These are phyloP conservation scores for Babesia ovis DNA, from an alignment of 169 alveolate genomes.

Conservation along the genomic window DNA sequence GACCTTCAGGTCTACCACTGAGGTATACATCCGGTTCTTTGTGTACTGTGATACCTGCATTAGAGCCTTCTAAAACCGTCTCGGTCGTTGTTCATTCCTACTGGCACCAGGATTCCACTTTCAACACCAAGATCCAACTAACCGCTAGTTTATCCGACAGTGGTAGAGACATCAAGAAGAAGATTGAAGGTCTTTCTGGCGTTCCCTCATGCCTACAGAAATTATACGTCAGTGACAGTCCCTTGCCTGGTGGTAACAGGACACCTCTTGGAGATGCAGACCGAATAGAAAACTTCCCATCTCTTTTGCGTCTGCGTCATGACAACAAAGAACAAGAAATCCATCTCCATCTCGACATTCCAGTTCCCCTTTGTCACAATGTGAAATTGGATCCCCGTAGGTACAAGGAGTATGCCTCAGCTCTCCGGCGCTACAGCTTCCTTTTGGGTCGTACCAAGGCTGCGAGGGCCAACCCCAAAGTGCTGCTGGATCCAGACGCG, in stretches of 20 bases:
- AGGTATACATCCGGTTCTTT: neutral
- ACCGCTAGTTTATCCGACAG: conserved; percentile 23
- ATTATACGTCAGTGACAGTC: conserved; percentile 34
- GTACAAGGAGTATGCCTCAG: conserved; percentile 35
- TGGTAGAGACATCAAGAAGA: conserved; percentile 12
- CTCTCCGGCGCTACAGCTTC: conserved; percentile 29
- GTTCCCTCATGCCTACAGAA: conserved; percentile 47
- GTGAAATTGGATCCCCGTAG: neutral
- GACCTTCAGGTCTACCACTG: too few relatives aligned
- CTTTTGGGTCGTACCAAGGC: conserved; percentile 10
- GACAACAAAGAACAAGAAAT: conserved; percentile 31
- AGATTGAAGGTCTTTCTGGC: conserved; percentile 28
- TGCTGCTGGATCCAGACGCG: conserved; percentile 1
- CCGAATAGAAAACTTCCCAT: conserved; percentile 1
- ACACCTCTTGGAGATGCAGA: conserved; percentile 8
- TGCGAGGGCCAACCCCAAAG: conserved; percentile 22
- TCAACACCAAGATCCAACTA: conserved; percentile 38
- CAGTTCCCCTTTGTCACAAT: conserved; percentile 39
- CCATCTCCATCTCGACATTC: conserved; percentile 46
- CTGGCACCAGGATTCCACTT: conserved; percentile 66
- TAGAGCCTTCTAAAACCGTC: conserved; percentile 11
- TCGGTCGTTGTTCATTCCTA: conserved; percentile 37
- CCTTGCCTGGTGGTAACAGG: neutral
- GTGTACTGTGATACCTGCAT: neutral
- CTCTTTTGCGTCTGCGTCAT: conserved; percentile 11